phyloP scores from a whole-genome alignment of 805 yeast genomes.

The Hyphopichia homilentoma region DNA sequence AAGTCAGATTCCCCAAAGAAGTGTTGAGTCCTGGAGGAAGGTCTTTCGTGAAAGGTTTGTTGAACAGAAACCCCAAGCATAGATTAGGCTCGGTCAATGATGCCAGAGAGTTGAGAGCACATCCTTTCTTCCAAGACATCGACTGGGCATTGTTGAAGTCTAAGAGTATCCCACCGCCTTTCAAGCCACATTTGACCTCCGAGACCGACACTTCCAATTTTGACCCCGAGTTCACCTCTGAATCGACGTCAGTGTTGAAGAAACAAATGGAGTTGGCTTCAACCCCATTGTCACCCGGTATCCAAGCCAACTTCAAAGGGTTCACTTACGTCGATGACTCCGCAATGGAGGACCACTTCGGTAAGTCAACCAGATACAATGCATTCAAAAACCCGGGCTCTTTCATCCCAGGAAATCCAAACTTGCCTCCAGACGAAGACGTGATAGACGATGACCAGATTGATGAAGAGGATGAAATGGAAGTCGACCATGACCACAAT shows the following conservation, averaged over 20 bases:
- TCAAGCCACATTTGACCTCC: slow-evolving; percentile 85
- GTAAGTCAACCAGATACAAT: slow-evolving; percentile 33
- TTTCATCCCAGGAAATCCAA: slow-evolving; percentile 75
- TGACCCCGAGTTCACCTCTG: slow-evolving; percentile 95
- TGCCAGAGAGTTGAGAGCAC: slow-evolving; percentile 88
- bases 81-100: slow-evolving; percentile 89
- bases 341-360: slow-evolving; percentile 82
- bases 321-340: slow-evolving; percentile 95
- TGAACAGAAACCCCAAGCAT: slow-evolving; percentile 94
- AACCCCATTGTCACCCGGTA: slow-evolving; percentile 89
- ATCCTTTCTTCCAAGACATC: slow-evolving; percentile 85
- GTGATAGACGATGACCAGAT: slow-evolving; percentile 70
- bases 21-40: slow-evolving; percentile 91
- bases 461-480: slow-evolving; percentile 43
- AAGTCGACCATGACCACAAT: slow-evolving; percentile 54
- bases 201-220: slow-evolving; percentile 96
- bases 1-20: slow-evolving; percentile 95
- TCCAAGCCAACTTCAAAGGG: slow-evolving; percentile 95
- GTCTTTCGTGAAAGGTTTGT: slow-evolving; percentile 89
- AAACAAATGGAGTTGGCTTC: slow-evolving; percentile 61
- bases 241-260: slow-evolving; percentile 77
- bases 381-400: slow-evolving; percentile 55
- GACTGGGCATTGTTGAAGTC: slow-evolving; percentile 80
- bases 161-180: slow-evolving; percentile 92
- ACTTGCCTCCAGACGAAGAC: slow-evolving; percentile 78